These are phyloP conservation scores for Pseudonitzschia multistriata DNA, from an alignment of 108 stramenopile genomes.

Conservation along the genomic window DNA sequence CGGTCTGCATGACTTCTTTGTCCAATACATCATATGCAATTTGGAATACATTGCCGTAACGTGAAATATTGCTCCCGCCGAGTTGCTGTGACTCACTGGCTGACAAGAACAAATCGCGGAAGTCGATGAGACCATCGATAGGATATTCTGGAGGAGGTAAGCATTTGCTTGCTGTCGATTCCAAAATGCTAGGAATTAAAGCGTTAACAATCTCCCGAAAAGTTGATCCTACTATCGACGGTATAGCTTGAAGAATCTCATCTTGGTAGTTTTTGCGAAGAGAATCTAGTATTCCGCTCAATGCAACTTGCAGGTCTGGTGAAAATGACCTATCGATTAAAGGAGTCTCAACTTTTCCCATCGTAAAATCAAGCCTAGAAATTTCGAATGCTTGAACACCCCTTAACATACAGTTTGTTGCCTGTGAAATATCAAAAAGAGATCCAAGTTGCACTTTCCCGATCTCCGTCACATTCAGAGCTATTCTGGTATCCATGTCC, in stretches of 20 bases:
- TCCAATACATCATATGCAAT: slow-evolving; percentile 36
- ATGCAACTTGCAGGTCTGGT: neutral
- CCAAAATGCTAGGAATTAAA: slow-evolving; percentile 11
- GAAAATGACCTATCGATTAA: slow-evolving; percentile 3
- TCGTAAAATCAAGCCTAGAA: slow-evolving; percentile 5
- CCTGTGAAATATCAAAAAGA: slow-evolving; percentile 21
- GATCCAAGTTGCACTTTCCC: slow-evolving; percentile 37
- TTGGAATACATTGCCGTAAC: slow-evolving; percentile 53
- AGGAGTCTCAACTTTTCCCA: neutral
- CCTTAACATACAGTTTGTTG: slow-evolving; percentile 14
- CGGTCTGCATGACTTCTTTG: slow-evolving; percentile 27
- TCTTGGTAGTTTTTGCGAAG: slow-evolving; percentile 5
- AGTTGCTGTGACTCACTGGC: slow-evolving; percentile 19
- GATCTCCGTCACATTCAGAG: slow-evolving; percentile 36
- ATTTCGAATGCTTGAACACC: slow-evolving; percentile 26
- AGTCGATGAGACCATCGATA: slow-evolving; percentile 40
- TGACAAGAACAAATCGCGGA: slow-evolving; percentile 52
- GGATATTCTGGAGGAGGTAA: slow-evolving; percentile 2
- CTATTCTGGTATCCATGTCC: slow-evolving; percentile 39
- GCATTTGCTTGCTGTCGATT: slow-evolving; percentile 10
- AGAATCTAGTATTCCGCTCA: slow-evolving; percentile 4
- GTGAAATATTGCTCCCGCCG: slow-evolving; percentile 9
- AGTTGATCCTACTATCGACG: slow-evolving; percentile 20
- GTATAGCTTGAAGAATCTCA: slow-evolving; percentile 25
- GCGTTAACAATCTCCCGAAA: slow-evolving; percentile 19